These are phyloP conservation scores for Cladophialophora bantiana DNA, from an alignment of 2,329 filamentous ascomycete species.

Conservation along the genomic window DNA sequence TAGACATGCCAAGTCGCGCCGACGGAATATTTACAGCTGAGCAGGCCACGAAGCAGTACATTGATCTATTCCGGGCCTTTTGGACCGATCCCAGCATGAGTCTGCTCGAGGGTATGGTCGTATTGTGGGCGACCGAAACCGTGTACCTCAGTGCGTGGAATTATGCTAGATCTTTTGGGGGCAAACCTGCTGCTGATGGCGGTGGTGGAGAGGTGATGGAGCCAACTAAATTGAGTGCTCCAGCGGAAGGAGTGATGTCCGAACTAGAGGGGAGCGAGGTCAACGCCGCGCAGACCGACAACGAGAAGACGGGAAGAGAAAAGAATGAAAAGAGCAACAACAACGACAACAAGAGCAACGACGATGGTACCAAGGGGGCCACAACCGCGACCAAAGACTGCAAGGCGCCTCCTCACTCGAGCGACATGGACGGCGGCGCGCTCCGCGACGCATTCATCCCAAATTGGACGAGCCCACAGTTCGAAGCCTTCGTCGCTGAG, in stretches of 20 bases:
- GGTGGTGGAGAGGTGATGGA: neutral
- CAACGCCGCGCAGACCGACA: slow-evolving; percentile 5
- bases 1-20: slow-evolving; percentile 46
- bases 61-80: slow-evolving; percentile 67
- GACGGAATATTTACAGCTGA: slow-evolving; percentile 45
- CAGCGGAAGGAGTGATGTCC: slow-evolving; percentile 5
- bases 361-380: neutral
- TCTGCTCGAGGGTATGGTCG: slow-evolving; percentile 71
- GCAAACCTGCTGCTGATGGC: neutral
- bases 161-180: slow-evolving; percentile 43
- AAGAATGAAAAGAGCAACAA: neutral
- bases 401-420: slow-evolving; percentile 28
- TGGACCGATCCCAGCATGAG: slow-evolving; percentile 56
- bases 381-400: neutral
- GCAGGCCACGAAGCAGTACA: slow-evolving; percentile 60
- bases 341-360: neutral
- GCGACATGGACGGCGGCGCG: slow-evolving; percentile 70
- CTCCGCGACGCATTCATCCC: slow-evolving; percentile 70
- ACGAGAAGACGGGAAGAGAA: neutral
- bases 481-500: slow-evolving; percentile 64
- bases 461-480: slow-evolving; percentile 71
- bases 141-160: slow-evolving; percentile 68
- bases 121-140: slow-evolving; percentile 80
- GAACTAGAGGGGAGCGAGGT: slow-evolving; percentile 18
- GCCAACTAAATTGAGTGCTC: neutral